Percentiles rank a stretch among this genome's conserved stretches.
These are phyloP conservation scores for Neofusicoccum kwambonambiense DNA, from an alignment of 2,329 filamentous ascomycete species.

Conservation along the genomic window DNA sequence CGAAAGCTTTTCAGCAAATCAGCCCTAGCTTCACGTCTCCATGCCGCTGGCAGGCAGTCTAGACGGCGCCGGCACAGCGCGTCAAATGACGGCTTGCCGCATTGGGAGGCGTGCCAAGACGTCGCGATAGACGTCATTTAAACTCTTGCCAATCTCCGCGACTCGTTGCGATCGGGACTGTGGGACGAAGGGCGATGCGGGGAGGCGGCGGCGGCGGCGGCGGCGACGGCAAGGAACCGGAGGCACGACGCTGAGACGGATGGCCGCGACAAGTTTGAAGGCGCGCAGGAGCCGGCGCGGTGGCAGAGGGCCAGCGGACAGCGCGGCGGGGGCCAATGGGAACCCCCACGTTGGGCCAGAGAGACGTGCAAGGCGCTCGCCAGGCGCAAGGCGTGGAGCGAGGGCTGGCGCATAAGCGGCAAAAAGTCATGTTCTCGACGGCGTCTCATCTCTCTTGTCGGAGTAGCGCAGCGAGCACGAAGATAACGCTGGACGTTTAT, in stretches of 20 bases:
- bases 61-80: not conserved
- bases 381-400: not conserved
- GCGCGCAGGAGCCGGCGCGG: not conserved
- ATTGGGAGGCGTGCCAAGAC: conserved; percentile 6
- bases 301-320: not conserved
- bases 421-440: not conserved
- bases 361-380: not conserved
- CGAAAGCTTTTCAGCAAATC: too few species aligned
- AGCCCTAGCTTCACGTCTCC: not conserved
- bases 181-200: not conserved
- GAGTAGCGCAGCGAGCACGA: not conserved
- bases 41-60: not conserved
- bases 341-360: not conserved
- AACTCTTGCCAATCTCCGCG: conserved; percentile 4
- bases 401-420: not conserved
- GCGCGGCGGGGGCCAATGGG: not conserved
- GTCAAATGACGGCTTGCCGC: conserved; percentile 6
- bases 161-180: not conserved
- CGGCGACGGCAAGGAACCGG: too few species aligned
- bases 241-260: not conserved
- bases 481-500: not conserved
- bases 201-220: not conserved
- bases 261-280: not conserved
- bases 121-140: conserved; percentile 11
- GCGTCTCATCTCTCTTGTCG: not conserved